Base-by-base conservation (phyloP, 495 filamentous ascomycete genomes). In the Sphaerosporella brunnea region DNA sequence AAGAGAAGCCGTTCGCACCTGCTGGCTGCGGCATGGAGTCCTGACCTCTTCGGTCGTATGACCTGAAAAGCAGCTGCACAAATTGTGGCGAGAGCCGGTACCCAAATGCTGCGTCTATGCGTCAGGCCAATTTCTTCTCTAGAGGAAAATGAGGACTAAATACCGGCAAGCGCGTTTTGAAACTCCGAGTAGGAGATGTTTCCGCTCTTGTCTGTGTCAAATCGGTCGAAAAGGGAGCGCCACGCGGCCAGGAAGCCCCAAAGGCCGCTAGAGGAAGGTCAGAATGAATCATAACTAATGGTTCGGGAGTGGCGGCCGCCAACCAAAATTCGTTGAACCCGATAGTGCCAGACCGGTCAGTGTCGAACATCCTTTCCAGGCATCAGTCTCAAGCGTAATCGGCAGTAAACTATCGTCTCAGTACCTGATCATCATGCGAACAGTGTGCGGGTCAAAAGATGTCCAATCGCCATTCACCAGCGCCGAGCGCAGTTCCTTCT, bases 381-480 rank as follows among this genome's bases (percentile, higher is more conserved):
- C 11, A 18, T 32, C 13, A 32, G 28, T n/a, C n/a, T n/a, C n/a
- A n/a, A n/a, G n/a, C n/a, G n/a, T n/a, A n/a, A n/a, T n/a, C n/a
- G n/a, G n/a, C n/a, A n/a, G n/a, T n/a, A n/a, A n/a, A n/a, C n/a
- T n/a, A n/a, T n/a, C n/a, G n/a, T n/a, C n/a, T n/a, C n/a, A n/a
- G 48, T 47, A 60, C 57, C 73, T 77, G 51, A 96, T 94, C 90
- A 97, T 96, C 84, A 94, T 92, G 51, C 80, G 79, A 48, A 97
- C 84, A 2, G 90, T 97, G 53, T 93, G 82, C n/a, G 79, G 76
- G 65, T 97, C 92, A 63, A 97, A 97, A 3, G 80, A 73, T 3
- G 83, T 80, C 71, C 78, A 96, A 68, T 97, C 90, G 36, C 85
- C 88, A 63, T 97, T 97, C 34, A 97, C 92, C 7, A 97, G 77